phyloP scores from a whole-genome alignment of 2,329 filamentous ascomycete species.

The Cercospora zeae-maydis region DNA sequence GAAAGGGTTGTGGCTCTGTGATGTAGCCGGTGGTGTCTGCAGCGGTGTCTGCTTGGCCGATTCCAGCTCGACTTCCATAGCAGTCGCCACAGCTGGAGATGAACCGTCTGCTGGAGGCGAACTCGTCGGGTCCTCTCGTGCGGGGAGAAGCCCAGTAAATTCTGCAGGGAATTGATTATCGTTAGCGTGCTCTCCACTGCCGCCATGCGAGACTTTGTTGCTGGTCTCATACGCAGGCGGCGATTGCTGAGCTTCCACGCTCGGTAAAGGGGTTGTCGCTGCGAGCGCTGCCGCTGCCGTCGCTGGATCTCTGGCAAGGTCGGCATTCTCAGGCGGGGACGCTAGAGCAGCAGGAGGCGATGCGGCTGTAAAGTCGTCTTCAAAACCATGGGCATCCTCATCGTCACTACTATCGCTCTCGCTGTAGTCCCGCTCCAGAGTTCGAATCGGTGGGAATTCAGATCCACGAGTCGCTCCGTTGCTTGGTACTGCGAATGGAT shows the following conservation, averaged over 20 bases:
- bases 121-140: constrained; percentile 51
- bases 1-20: constrained; percentile 10
- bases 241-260: constrained; percentile 54
- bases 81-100: constrained; percentile 11
- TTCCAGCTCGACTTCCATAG: constrained; percentile 16
- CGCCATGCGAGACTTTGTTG: constrained; percentile 35
- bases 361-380: constrained; percentile 81
- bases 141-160: constrained; percentile 55
- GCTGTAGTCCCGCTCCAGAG: constrained; percentile 78
- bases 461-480: constrained; percentile 32
- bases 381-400: constrained; percentile 66
- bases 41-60: constrained; percentile 10
- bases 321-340: not conserved
- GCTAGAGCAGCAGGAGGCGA: constrained; percentile 37
- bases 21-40: constrained; percentile 15
- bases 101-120: constrained; percentile 12
- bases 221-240: constrained; percentile 56
- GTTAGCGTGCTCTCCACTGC: constrained; percentile 28
- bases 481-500: constrained; percentile 42
- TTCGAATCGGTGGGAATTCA: constrained; percentile 93
- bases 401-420: constrained; percentile 64
- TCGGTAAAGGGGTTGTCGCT: constrained; percentile 44
- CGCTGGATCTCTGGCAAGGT: not conserved
- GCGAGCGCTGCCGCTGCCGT: constrained; percentile 7
- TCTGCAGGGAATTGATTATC: constrained; percentile 49